phyloP scores from a whole-genome alignment of 257 asterid species.

The Rehmannia glutinosa region DNA sequence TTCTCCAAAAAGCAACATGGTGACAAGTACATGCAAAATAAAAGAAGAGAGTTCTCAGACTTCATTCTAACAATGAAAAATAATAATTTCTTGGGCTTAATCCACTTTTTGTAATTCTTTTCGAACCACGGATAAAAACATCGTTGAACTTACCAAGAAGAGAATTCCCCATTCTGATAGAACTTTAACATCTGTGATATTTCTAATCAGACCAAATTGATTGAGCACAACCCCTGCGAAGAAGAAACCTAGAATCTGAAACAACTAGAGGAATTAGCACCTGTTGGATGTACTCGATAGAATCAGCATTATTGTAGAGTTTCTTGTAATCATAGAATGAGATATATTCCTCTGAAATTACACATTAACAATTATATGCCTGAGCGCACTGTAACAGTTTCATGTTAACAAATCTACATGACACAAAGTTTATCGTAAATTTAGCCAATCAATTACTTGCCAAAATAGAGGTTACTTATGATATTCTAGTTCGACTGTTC shows the following conservation, averaged over 20 bases:
- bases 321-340: neutral
- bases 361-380: slow-evolving; percentile 1
- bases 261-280: slow-evolving; percentile 31
- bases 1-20: no score
- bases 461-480: no score
- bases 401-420: neutral
- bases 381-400: neutral
- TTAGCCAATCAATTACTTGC: no score
- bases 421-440: no score
- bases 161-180: slow-evolving; percentile 99
- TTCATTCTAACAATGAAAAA: no score
- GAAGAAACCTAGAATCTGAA: slow-evolving; percentile 99
- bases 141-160: slow-evolving; percentile 66
- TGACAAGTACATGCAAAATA: no score
- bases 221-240: slow-evolving; percentile 97
- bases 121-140: neutral
- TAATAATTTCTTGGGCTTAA: neutral
- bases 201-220: slow-evolving; percentile 86
- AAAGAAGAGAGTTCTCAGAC: no score
- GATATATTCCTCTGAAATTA: neutral
- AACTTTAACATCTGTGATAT: slow-evolving; percentile 84
- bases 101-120: neutral
- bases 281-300: neutral
- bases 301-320: neutral
- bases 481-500: no score